Evolutionary conservation across 2,329 filamentous ascomycete species (phyloP).

Genomic region (Aplosporella prunicola): DNA sequence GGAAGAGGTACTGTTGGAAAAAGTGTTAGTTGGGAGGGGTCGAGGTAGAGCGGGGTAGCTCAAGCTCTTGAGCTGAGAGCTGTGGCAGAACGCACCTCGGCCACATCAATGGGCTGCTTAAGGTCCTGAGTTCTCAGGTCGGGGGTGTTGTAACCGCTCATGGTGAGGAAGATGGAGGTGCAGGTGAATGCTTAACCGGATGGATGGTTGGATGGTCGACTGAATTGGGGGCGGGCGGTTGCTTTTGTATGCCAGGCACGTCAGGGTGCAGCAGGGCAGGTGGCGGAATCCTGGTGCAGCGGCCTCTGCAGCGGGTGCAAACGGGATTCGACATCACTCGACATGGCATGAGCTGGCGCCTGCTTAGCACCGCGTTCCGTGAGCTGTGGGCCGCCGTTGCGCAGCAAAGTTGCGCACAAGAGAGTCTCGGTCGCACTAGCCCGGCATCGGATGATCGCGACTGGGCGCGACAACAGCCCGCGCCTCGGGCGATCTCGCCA

Average conservation of each 20-base stretch:
- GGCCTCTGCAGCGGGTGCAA: neutral
- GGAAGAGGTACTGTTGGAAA: conserved; percentile 42
- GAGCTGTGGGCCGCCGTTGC: conserved; percentile 36
- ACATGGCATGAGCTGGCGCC: conserved; percentile 10
- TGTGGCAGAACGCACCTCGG: conserved; percentile 33
- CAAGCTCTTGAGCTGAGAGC: neutral
- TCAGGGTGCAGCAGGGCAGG: conserved; percentile 7
- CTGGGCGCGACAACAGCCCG: too few species aligned
- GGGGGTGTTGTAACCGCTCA: conserved; percentile 10
- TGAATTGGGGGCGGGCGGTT: neutral
- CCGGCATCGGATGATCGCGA: too few species aligned
- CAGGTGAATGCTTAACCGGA: too few species aligned
- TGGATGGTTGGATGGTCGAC: too few species aligned
- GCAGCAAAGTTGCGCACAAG: conserved; percentile 24
- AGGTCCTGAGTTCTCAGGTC: conserved; percentile 35
- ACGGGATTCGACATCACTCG: conserved; percentile 6
- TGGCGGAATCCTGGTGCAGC: conserved; percentile 7
- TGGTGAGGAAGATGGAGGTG: too few species aligned
- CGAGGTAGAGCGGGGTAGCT: neutral
- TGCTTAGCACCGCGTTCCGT: conserved; percentile 22
- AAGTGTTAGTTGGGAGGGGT: too few species aligned
- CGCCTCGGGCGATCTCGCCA: too few species aligned
- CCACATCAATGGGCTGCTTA: conserved; percentile 45
- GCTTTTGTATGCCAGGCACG: conserved; percentile 7
- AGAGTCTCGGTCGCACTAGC: too few species aligned